A percentile compares a stretch with the other conserved stretches of the same genome.
Conservation (phyloP, 2,329 filamentous ascomycete species). For the Botryotinia narcissicola region DNA sequence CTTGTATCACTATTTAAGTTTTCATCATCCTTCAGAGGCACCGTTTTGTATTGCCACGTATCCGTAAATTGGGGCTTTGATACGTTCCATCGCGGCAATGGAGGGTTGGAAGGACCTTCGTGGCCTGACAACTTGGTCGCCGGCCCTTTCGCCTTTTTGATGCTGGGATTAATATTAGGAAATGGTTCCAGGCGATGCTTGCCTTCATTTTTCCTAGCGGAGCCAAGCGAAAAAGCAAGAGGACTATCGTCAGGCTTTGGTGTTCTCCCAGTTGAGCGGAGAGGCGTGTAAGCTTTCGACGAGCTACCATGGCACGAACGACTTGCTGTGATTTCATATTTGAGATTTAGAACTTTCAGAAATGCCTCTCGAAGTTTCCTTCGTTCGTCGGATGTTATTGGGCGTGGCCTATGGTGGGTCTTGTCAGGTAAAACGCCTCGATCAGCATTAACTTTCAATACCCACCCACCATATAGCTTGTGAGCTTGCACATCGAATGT, state of each 20-base stretch:
- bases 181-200: conserved; percentile 15
- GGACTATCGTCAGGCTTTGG: conserved; percentile 5
- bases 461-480: conserved; percentile 25
- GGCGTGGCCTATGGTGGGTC: conserved; percentile 21
- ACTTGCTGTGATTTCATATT: background rate
- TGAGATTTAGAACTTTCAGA: background rate
- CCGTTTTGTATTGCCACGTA: background rate
- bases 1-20: conserved; percentile 22
- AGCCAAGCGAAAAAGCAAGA: background rate
- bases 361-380: conserved; percentile 21
- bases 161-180: background rate
- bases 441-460: conserved; percentile 27
- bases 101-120: background rate
- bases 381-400: conserved; percentile 20
- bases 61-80: background rate
- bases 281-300: background rate
- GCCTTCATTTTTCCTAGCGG: background rate
- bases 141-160: conserved; percentile 6
- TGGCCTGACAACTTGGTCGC: background rate
- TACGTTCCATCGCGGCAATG: background rate
- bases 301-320: background rate
- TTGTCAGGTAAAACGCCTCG: conserved; percentile 24
- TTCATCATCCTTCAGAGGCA: background rate
- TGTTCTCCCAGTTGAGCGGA: background rate
- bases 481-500: background rate